These are phyloP conservation scores for Pseudoneurospora amorphoporcata DNA, from an alignment of 495 filamentous ascomycete genomes.

Conservation along the genomic window DNA sequence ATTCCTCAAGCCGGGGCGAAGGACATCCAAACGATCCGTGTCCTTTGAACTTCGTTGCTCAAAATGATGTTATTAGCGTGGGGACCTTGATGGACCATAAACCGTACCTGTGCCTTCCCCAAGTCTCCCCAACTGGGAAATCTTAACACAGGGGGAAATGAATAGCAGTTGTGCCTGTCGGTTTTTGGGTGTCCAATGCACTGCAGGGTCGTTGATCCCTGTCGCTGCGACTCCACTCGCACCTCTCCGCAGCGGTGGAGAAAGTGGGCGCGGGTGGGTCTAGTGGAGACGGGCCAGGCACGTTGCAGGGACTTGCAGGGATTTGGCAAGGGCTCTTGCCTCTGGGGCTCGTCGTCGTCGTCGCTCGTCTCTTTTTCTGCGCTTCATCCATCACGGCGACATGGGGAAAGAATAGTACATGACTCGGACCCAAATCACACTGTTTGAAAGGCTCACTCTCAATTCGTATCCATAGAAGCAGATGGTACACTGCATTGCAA, in stretches of 20 bases:
- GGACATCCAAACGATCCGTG: not conserved
- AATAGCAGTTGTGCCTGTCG: not conserved
- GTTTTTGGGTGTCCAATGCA: not conserved
- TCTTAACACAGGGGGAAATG: not conserved
- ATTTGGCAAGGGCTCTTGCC: slow-evolving; percentile 1
- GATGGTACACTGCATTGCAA: not conserved
- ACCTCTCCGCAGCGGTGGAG: not conserved
- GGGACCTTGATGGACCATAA: not conserved
- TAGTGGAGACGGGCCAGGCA: not conserved
- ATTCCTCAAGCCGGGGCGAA: not conserved
- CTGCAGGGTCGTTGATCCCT: not conserved
- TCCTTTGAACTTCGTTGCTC: not conserved
- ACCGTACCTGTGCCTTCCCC: not conserved
- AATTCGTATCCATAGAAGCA: not conserved
- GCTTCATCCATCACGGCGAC: not conserved
- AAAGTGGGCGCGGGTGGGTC: not conserved
- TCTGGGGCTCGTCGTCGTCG: not conserved
- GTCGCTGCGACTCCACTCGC: not conserved
- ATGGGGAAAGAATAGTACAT: not conserved
- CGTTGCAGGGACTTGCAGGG: not conserved
- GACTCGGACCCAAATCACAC: too few relatives aligned
- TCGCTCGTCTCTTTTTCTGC: not conserved
- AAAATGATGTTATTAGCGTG: not conserved
- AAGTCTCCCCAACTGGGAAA: not conserved
- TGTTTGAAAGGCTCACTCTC: not conserved